Evolutionary conservation across 176 grass and related monocot genomes (phyloP), one percentile per base, ranked within the genome.

Genomic region (Bothriochloa decipiens): DNA sequence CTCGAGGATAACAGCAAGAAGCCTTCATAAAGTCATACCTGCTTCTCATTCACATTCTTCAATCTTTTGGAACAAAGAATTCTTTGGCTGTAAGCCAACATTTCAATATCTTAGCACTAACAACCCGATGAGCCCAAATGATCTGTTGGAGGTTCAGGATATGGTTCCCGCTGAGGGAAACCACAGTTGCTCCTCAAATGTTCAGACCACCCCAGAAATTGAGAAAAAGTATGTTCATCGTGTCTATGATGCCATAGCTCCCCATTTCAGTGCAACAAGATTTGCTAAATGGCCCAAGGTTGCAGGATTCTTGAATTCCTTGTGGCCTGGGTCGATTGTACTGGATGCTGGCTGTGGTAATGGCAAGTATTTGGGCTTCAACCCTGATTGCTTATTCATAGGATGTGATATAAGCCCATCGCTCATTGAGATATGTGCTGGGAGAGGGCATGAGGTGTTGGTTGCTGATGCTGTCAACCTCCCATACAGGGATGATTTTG

Each of bases 231-330:
- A 95, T 50, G 91, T 98, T 73, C 93, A 95, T 69, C 74, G 78
- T 3, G 91, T 98, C 75, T 98, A 98, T 27, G 96, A 95, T 72
- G 91, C 93, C 37, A 98, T 98, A 43, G 96, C 96, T n/a, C 96
- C 96, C 2, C 96, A 98, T 78, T 98, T 98, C 81, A 98, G 91
- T 75, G 86, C 93, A 16, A 98, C 93, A 1, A 75, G 96, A 11
- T 98, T 98, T 77, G 93, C 96, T 16, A 98, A 95, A 78, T 98
- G 96, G 96, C 96, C 96, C 15, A 98, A 95, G 91, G 96, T 95
- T 58, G 91, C 89, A 5, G 83, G 70, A 41, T 95, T 98, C 78
- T 88, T 98, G 70, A 87, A 95, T 80, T 95, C 89, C 17, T 73
- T 95, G 65, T 87, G 14, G 33, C 70, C 87, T 23, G 93, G 91